These are phyloP conservation scores for Neurospora intermedia DNA, from an alignment of 495 filamentous ascomycete genomes.

Conservation along the genomic window DNA sequence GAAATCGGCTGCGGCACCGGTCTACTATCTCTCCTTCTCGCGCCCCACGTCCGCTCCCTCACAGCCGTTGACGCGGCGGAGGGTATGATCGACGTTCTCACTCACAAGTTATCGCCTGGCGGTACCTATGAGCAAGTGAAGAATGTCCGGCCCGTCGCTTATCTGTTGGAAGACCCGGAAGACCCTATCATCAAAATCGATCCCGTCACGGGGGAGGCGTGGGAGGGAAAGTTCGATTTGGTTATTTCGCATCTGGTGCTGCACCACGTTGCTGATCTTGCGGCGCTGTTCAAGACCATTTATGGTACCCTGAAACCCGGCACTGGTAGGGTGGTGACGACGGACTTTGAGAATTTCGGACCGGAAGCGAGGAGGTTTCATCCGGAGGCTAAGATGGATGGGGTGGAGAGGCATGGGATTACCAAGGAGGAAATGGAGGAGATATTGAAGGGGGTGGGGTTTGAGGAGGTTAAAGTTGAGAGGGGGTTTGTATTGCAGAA, in stretches of 20 bases:
- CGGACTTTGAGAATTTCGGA: slow-evolving; percentile 49
- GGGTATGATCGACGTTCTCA: slow-evolving; percentile 43
- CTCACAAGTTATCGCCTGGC: slow-evolving; percentile 23
- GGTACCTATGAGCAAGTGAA: slow-evolving; percentile 9
- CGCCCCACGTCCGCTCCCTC: slow-evolving; percentile 29
- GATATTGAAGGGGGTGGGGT: slow-evolving; percentile 36
- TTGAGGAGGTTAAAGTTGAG: slow-evolving; percentile 32
- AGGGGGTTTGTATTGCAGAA: slow-evolving; percentile 36
- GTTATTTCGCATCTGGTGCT: slow-evolving; percentile 42
- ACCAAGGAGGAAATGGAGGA: slow-evolving; percentile 24
- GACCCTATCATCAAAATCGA: slow-evolving; percentile 16
- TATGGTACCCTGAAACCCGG: slow-evolving; percentile 32
- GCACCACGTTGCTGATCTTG: slow-evolving; percentile 41
- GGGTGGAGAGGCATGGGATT: slow-evolving; percentile 45
- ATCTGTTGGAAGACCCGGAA: slow-evolving; percentile 4
- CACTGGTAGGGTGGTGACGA: slow-evolving; percentile 34
- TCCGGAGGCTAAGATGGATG: slow-evolving; percentile 38
- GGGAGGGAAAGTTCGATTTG: slow-evolving; percentile 30
- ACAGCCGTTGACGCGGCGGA: slow-evolving; percentile 40
- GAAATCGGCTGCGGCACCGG: slow-evolving; percentile 51
- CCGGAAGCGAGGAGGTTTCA: slow-evolving; percentile 41
- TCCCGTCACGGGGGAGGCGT: slow-evolving; percentile 4
- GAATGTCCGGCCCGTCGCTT: slow-evolving; percentile 10
- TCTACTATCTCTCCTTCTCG: slow-evolving; percentile 37
- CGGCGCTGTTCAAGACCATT: slow-evolving; percentile 28